Conservation (phyloP, 2,329 filamentous ascomycete genomes). For the Pseudogymnoascus sp. region DNA sequence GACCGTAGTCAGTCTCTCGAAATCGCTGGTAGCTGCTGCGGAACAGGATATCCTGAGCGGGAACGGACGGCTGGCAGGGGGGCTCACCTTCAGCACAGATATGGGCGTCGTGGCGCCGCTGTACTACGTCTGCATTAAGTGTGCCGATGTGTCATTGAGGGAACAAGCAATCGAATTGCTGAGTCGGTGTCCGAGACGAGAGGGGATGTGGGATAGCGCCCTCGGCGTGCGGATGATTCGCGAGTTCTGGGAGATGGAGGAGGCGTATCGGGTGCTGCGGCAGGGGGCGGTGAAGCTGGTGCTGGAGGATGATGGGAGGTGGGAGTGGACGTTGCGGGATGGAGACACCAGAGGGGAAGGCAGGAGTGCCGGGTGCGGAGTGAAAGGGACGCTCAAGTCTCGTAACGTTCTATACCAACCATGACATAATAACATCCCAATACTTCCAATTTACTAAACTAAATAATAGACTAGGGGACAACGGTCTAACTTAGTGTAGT, state of each 20-base stretch:
- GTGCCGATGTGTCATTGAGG: conserved; percentile 12
- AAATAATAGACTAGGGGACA: neutral
- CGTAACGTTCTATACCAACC: neutral
- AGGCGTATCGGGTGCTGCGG: conserved; percentile 12
- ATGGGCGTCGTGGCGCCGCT: conserved; percentile 24
- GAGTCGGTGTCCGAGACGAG: conserved; percentile 19
- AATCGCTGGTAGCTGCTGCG: conserved; percentile 20
- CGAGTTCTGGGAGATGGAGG: conserved; percentile 22
- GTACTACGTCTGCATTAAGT: conserved; percentile 22
- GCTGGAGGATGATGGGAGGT: conserved; percentile 18
- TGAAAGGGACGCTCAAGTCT: neutral
- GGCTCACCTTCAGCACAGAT: conserved; percentile 23
- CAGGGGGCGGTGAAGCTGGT: conserved; percentile 16
- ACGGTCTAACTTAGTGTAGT: neutral
- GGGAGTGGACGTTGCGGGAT: conserved; percentile 20
- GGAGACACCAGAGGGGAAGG: neutral
- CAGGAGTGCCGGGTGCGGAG: neutral
- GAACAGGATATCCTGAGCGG: conserved; percentile 21
- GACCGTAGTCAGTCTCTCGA: conserved; percentile 18
- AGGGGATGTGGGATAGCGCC: conserved; percentile 27
- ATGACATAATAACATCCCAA: neutral
- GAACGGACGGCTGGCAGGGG: conserved; percentile 9
- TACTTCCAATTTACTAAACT: neutral
- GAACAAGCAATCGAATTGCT: conserved; percentile 20
- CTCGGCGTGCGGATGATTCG: conserved; percentile 16